Evolutionary conservation across 2,329 filamentous ascomycete species (phyloP), one percentile per base, ranked within the genome.

Genomic region (Epichloe festucae): DNA sequence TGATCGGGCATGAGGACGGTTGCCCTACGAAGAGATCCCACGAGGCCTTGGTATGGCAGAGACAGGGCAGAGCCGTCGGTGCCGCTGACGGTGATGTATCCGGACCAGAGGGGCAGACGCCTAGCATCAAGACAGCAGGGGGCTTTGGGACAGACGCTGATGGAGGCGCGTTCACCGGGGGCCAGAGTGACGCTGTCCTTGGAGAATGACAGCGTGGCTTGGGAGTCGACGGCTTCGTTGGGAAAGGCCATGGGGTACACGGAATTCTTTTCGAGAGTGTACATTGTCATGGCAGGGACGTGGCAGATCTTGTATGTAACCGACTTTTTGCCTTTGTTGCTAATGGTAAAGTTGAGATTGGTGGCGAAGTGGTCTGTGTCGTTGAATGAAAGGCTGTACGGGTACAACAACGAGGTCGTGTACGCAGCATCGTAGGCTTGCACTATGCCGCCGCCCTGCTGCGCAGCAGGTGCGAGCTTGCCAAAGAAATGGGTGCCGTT

Each of bases 371-470:
- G 60, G 56, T 77, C 75, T 0, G 78, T 80, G 60, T 84, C 81
- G 60, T 84, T 83, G 66, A 84, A 82, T 2, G 76, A 72, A 8
- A 85, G 65, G 60, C 73, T 77, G 15, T 75, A 75, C 7, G 70
- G 72, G 57, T 72, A 74, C 19, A 84, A 64, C 11, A 76, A 59
- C 2, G 74, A 73, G 3, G 70, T 77, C 12, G 75, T 67, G 55
- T 76, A 72, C 2, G 79, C 76, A 3, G 78, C 77, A 51, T 81
- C 75, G 55, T 75, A 75, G 2, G 77, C 79, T 57, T 81, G 76
- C 46, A 84, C 67, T 15, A 83, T 65, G 34, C 81, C 81, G 27
- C 65, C 74, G 14, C 81, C 81, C 58, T 82, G 77, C 59, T 84
- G 80, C 5, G 74, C 63, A n/a, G 80, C 75, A 0, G 80, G 77